Percentiles rank a stretch among this genome's conserved stretches.
phyloP scores from a whole-genome alignment of 257 asterid species.

The Solanum phureja region DNA sequence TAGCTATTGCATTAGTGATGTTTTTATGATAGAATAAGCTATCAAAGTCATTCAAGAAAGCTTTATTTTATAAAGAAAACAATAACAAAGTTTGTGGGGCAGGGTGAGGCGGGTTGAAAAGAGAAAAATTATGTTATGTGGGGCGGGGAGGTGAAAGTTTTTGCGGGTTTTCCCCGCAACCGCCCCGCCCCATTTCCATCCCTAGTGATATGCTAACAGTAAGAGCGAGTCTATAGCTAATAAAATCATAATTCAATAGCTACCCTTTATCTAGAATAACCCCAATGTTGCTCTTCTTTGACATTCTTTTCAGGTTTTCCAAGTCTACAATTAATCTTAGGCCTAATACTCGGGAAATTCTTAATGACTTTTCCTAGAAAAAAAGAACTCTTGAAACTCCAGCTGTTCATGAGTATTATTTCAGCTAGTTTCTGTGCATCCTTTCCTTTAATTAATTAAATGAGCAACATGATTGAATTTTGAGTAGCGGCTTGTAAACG shows the following conservation, averaged over 20 bases:
- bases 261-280: background rate
- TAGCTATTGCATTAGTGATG: background rate
- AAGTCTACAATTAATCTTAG: background rate
- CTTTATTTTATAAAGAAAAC: background rate
- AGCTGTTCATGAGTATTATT: background rate
- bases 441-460: background rate
- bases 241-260: background rate
- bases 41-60: background rate
- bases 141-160: background rate
- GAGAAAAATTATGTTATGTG: background rate
- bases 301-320: background rate
- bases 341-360: background rate
- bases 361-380: background rate
- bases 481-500: background rate
- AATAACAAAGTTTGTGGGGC: background rate
- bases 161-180: background rate
- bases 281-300: background rate
- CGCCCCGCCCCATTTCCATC: background rate
- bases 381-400: background rate
- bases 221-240: background rate
- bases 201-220: background rate
- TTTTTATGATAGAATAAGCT: background rate
- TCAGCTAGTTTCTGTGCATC: background rate
- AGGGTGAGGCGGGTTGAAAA: background rate
- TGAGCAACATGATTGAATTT: background rate